Evolutionary conservation across 441 rosid species (phyloP).

Genomic region (Isatis lusitanica): DNA sequence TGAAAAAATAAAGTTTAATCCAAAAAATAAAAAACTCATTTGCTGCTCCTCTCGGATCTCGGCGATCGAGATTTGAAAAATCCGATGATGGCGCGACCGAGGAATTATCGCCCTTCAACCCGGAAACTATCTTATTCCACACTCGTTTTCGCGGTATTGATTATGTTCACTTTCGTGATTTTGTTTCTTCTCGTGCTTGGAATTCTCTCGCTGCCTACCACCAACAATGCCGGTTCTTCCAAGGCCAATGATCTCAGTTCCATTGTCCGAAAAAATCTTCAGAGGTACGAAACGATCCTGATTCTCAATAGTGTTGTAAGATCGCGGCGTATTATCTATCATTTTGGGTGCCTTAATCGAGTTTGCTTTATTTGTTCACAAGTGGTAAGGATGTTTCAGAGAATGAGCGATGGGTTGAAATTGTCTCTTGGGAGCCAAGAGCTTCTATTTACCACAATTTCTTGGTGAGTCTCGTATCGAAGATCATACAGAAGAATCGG

Average conservation of each 20-base stretch:
- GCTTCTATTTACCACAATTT: slow-evolving; percentile 81
- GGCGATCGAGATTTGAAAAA: slow-evolving; percentile 14
- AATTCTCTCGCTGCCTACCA: slow-evolving; percentile 75
- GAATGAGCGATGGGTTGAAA: slow-evolving; percentile 74
- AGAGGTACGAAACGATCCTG: slow-evolving; percentile 38
- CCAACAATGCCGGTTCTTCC: slow-evolving; percentile 42
- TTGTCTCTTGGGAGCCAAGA: slow-evolving; percentile 92
- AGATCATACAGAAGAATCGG: too few relatives aligned
- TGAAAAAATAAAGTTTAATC: too few relatives aligned
- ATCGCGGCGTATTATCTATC: background rate
- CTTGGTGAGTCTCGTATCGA: slow-evolving; percentile 46
- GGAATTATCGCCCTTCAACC: slow-evolving; percentile 52
- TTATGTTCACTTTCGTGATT: slow-evolving; percentile 62
- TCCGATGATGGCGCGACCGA: slow-evolving; percentile 57
- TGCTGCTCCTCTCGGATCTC: slow-evolving; percentile 13
- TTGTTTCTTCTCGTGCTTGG: slow-evolving; percentile 70
- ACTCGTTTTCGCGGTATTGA: slow-evolving; percentile 46
- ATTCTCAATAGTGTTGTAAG: background rate
- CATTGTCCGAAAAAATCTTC: slow-evolving; percentile 43
- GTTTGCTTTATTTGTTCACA: background rate
- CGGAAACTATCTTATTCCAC: slow-evolving; percentile 62
- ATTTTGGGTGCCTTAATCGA: background rate
- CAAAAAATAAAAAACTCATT: background rate
- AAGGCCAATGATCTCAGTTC: slow-evolving; percentile 74
- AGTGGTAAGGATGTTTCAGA: slow-evolving; percentile 47